phyloP scores from a whole-genome alignment of 345 rosid species.

The Euclidium syriacum region DNA sequence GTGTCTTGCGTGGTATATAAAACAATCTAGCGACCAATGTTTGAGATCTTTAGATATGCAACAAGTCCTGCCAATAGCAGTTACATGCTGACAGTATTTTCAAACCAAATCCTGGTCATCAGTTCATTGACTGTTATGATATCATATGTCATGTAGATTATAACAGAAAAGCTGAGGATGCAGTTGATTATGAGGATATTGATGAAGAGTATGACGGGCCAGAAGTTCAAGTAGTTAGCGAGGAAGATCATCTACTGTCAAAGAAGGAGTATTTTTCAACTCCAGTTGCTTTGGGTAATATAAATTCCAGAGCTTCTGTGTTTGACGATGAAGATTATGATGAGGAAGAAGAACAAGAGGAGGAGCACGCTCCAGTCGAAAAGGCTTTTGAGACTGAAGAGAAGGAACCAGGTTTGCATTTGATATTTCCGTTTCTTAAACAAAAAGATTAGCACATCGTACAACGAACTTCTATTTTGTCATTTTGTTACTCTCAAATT shows the following conservation, averaged over 20 bases:
- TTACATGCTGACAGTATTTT: constrained; percentile 1
- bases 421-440: not conserved
- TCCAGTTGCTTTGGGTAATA: constrained; percentile 40
- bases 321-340: constrained; percentile 95
- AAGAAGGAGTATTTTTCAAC: constrained; percentile 60
- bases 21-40: not conserved
- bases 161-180: constrained; percentile 89
- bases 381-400: constrained; percentile 36
- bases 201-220: constrained; percentile 97
- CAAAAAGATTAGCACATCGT: not conserved
- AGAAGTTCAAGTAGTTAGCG: constrained; percentile 66
- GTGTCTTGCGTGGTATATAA: not conserved
- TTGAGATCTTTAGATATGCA: not conserved
- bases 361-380: constrained; percentile 42
- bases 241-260: constrained; percentile 79
- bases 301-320: constrained; percentile 44
- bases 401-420: constrained; percentile 42
- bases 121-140: constrained; percentile 17
- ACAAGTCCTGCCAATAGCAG: constrained; percentile 2
- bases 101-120: constrained; percentile 15
- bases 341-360: constrained; percentile 74
- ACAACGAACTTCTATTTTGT: constrained; percentile 9
- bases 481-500: constrained; percentile 9
- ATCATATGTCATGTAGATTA: constrained; percentile 55
- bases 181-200: constrained; percentile 89